Conservation (phyloP, 306 rosid genomes). For the Malus orientalis region DNA sequence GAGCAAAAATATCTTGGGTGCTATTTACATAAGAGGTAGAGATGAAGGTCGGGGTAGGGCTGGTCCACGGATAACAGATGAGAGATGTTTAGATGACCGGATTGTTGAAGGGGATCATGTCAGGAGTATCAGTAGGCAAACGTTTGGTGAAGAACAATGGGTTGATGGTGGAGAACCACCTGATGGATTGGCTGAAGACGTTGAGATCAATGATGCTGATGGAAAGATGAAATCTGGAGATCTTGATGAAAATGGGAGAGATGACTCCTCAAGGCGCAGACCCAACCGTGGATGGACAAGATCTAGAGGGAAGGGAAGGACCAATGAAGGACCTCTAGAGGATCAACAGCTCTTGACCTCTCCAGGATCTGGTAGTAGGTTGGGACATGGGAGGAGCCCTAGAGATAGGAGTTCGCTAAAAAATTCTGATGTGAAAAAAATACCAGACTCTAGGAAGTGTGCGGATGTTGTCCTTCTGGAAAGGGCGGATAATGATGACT, state of each 20-base stretch:
- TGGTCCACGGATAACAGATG: slow-evolving; percentile 54
- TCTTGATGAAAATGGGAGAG: slow-evolving; percentile 68
- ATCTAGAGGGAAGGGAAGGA: slow-evolving; percentile 75
- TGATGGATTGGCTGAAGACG: slow-evolving; percentile 44
- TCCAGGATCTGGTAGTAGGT: slow-evolving; percentile 62
- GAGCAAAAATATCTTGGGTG: slow-evolving; percentile 46
- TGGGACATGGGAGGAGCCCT: slow-evolving; percentile 50
- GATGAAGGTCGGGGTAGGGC: slow-evolving; percentile 72
- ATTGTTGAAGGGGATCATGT: slow-evolving; percentile 53
- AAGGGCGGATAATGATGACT: slow-evolving; percentile 78
- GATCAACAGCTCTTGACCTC: slow-evolving; percentile 58
- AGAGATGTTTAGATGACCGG: slow-evolving; percentile 59
- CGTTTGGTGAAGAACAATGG: slow-evolving; percentile 50
- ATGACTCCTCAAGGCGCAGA: slow-evolving; percentile 74
- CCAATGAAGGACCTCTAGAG: slow-evolving; percentile 60
- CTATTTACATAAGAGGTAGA: slow-evolving; percentile 46
- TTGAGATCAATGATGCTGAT: slow-evolving; percentile 37
- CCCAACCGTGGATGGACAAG: slow-evolving; percentile 59
- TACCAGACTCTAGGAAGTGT: slow-evolving; percentile 47
- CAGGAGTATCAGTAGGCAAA: slow-evolving; percentile 42
- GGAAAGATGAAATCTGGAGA: slow-evolving; percentile 63
- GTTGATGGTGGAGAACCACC: slow-evolving; percentile 46
- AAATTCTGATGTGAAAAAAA: slow-evolving; percentile 49
- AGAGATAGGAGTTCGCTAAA: slow-evolving; percentile 55
- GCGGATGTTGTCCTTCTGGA: slow-evolving; percentile 39